Conservation (phyloP, 352 stramenopile species). For the Pythium volutum region DNA sequence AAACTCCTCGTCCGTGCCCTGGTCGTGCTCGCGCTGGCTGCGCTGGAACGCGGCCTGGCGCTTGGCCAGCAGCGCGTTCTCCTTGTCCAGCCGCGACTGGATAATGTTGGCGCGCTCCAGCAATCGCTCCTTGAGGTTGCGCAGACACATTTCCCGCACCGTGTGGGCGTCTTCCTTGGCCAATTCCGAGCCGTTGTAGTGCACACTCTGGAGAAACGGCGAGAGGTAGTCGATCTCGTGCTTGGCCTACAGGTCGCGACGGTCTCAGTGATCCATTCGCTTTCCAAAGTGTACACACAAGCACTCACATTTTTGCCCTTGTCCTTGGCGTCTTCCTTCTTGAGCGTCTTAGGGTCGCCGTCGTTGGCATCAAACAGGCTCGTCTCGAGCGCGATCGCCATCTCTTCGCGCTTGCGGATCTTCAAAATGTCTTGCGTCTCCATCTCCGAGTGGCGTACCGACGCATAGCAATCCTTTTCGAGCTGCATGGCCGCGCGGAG, state of each 20-base stretch:
- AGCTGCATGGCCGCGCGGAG: slow-evolving; percentile 60
- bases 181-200: slow-evolving; percentile 44
- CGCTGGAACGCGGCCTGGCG: slow-evolving; percentile 91
- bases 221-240: slow-evolving; percentile 91
- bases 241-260: slow-evolving; percentile 38
- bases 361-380: slow-evolving; percentile 82
- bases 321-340: slow-evolving; percentile 66
- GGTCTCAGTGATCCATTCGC: background rate
- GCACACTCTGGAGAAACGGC: slow-evolving; percentile 89
- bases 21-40: slow-evolving; percentile 90
- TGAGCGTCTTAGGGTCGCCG: slow-evolving; percentile 56
- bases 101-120: slow-evolving; percentile 95
- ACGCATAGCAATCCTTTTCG: slow-evolving; percentile 92
- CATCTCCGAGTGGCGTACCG: slow-evolving; percentile 80
- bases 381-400: slow-evolving; percentile 77
- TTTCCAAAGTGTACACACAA: background rate
- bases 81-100: slow-evolving; percentile 90
- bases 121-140: slow-evolving; percentile 91
- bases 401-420: slow-evolving; percentile 85
- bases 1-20: slow-evolving; percentile 91
- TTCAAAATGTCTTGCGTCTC: slow-evolving; percentile 92
- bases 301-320: slow-evolving; percentile 58
- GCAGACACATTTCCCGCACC: slow-evolving; percentile 89
- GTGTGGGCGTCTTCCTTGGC: slow-evolving; percentile 84
- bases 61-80: slow-evolving; percentile 90